Evolutionary conservation across 306 rosid species (phyloP), one percentile per base, ranked within the genome.

Genomic region (Fragaria iinumae): DNA sequence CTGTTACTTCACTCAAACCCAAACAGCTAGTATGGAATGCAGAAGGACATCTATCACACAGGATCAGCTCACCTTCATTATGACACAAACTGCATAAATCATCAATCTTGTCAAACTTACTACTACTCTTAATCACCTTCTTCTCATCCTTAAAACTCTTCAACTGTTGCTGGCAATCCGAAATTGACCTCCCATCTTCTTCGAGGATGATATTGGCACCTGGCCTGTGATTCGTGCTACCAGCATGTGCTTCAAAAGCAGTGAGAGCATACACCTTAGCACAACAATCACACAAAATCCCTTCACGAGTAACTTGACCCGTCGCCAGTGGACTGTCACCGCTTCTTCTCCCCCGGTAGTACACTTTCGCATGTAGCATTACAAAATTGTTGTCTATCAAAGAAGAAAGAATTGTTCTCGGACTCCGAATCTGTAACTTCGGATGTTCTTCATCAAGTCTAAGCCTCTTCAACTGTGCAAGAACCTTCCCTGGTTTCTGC

Each of bases 251-350:
- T 82, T 90, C 96, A 50, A 90, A 93, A 4, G 55, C 65, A 68
- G 85, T 79, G 45, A 80, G 82, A 41, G 78, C 17, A 68, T 87
- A 86, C 8, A 72, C 10, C 20, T 32, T 5, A 0, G 32, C 67
- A 74, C 98, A 93, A 50, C 98, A 93, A 27, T 86, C 86, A 74
- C 96, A 93, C 17, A 34, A 18, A 11, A 93, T 87, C 6, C 96
- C 98, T 4, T 75, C 49, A 3, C 55, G 49, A 32, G 73, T 36
- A 11, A 93, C 11, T 63, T 7, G 73, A 20, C 98, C 97, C n/a
- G 38, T 67, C 4, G 45, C 55, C 14, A 49, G 23, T 39, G 82
- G 73, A 62, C 4, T 16, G 6, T 7, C 63, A 17, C 12, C 1
- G 13, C 29, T 63, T 0, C 44, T 77, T 32, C 69, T 55, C 3